Evolutionary conservation across 2,329 filamentous ascomycete genomes (phyloP).

Genomic region (Penicillium freii): DNA sequence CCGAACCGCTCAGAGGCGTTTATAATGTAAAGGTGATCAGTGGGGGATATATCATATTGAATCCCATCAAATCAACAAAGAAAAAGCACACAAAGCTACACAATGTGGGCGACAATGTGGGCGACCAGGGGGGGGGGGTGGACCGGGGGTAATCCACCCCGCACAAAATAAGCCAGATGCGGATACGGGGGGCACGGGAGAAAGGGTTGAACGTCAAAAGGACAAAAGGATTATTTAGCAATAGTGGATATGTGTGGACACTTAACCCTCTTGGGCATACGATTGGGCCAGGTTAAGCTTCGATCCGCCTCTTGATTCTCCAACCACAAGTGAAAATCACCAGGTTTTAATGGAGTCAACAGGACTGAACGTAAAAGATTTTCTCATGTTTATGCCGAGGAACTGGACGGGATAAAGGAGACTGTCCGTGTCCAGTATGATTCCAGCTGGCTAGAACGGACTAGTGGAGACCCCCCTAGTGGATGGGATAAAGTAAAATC

Average conservation of each 20-base stretch:
- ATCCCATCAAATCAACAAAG: neutral
- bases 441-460: neutral
- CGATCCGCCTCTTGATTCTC: neutral
- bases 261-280: neutral
- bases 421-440: neutral
- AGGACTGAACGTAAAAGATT: neutral
- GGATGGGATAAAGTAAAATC: conserved; percentile 1
- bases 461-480: conserved; percentile 2
- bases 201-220: neutral
- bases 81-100: neutral
- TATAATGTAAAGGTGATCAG: neutral
- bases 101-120: neutral
- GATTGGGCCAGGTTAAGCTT: conserved; percentile 18
- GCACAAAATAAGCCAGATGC: neutral
- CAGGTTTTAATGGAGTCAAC: neutral
- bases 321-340: neutral
- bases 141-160: neutral
- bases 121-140: neutral
- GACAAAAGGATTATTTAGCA: conserved; percentile 6
- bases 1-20: neutral
- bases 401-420: neutral
- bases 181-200: neutral
- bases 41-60: neutral
- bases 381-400: neutral
- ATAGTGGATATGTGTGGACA: conserved; percentile 4